Evolutionary conservation across 345 rosid genomes (phyloP), one percentile per base, ranked within the genome.

Genomic region (Trapa bicornis): DNA sequence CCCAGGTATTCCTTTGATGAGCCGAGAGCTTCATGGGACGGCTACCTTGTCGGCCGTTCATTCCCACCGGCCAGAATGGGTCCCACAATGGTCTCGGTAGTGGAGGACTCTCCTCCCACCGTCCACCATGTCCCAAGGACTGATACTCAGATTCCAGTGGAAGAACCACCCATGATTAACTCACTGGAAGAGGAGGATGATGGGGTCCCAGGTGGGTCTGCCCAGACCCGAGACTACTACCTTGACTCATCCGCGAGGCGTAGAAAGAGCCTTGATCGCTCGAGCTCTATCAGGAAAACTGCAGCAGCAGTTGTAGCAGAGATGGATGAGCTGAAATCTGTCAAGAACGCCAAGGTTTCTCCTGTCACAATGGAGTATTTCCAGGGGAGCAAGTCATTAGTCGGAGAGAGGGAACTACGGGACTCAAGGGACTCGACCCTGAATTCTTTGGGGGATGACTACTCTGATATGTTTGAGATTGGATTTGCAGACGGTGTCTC

Each of bases 11-110:
- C 97, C 0, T 87, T 94, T 54, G 99, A 91, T 37, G 97, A 91
- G 85, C 97, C 99, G 1, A 83, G 97, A n/a, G 99, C 97, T 33
- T 88, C 96, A 6, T 91, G 97, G 90, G 99, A 94, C 39, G 97
- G 99, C 0, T 83, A 89, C 73, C 64, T 91, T 80, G 85, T 85
- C 0, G 97, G 97, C n/a, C 82, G 83, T 73, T 65, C 82, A 0
- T 91, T 66, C 17, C 66, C 86, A 42, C 87, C 95, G 38, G 86
- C 91, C 22, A 74, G 90, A 69, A 85, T 87, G 96, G 63, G 63
- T 12, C 88, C 91, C 0, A 82, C 96, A 0, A 95, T 91, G 96
- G 78, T 88, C 38, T 87, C 99, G 2, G 96, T 91, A 0, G 97
- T 91, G 12, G 99, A 95, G 78, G 98, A 91, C 77, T 87, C 96